Base-by-base conservation (phyloP, 805 yeast genomes). In the Scheffersomyces stipitis region DNA sequence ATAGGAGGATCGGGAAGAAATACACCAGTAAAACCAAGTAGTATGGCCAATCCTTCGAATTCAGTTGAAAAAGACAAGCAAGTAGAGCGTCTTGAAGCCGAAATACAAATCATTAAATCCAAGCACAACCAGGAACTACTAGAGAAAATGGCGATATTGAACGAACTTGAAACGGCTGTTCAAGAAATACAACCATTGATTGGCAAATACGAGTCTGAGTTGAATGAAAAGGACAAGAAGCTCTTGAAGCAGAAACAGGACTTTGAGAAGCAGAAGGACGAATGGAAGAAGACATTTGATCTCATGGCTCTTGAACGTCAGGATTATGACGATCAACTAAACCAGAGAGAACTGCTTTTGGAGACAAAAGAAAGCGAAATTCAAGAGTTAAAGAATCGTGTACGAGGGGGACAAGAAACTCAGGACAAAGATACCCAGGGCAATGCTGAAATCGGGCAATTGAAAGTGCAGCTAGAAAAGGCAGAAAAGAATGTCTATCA, bases 241-340 rank as follows among this genome's bases (percentile, higher is more conserved):
- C 52, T 78, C 35, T 47, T 51, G n/a, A 70, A 66, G 36, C 78
- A 71, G 39, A 75, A 72, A 49, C 50, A 49, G 14, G 73, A 65
- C 18, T 71, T 74, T 30, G 83, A 78, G 34, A 49, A 56, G 12
- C 83, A 81, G 30, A 63, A 83, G 18, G 74, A 71, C 31, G 85
- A 81, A 50, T 65, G 83, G 61, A 55, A 82, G 31, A 77, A 74
- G 33, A 79, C 77, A 13, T 68, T 81, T 33, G 81, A 76, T 40
- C 60, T 76, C 30, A 66, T 81, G 54, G 76, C 78, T 30, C 54
- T 61, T 22, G 78, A 79, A 28, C 78, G 79, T 26, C 72, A 69
- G 33, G 83, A 80, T 40, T 77, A 74, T 40, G 83, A 76, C 10
- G 24, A 20, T 20, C 24, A 20, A 20, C 10, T 20, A 20, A 7